A percentile compares a stretch with the other conserved stretches of the same genome.
Conservation (phyloP, 2,329 filamentous ascomycete genomes). For the Bipolaris gigantea region DNA sequence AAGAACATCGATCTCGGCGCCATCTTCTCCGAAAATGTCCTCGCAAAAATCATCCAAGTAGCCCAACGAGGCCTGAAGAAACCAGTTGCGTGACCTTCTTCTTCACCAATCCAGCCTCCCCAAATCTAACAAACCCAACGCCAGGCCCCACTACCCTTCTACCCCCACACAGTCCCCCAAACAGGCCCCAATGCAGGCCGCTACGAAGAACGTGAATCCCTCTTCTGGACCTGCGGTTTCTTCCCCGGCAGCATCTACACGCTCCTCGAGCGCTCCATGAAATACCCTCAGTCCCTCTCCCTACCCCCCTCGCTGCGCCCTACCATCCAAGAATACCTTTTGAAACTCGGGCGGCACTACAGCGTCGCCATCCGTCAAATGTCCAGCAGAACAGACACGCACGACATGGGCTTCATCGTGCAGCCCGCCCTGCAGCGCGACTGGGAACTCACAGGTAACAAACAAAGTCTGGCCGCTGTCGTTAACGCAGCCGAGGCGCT, state of each 20-base stretch:
- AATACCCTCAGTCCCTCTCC: conserved; percentile 30
- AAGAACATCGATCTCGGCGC: conserved; percentile 32
- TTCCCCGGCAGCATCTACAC: conserved; percentile 42
- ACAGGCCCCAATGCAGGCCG: conserved; percentile 23
- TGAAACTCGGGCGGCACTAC: conserved; percentile 37
- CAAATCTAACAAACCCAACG: neutral
- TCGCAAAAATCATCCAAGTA: conserved; percentile 40
- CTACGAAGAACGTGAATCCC: conserved; percentile 42
- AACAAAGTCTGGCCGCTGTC: conserved; percentile 46
- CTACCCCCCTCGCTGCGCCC: conserved; percentile 22
- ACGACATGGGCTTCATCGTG: conserved; percentile 60
- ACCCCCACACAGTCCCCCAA: conserved; percentile 42
- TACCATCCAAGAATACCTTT: conserved; percentile 26
- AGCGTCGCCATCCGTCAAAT: conserved; percentile 38
- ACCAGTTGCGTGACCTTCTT: conserved; percentile 18
- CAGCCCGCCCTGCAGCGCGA: conserved; percentile 52
- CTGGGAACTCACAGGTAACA: conserved; percentile 52
- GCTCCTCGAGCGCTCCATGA: conserved; percentile 36
- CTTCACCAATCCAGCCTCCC: neutral
- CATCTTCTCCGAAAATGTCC: conserved; percentile 35
- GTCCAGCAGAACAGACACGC: conserved; percentile 52
- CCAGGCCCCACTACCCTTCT: conserved; percentile 32
- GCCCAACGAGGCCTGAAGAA: conserved; percentile 34
- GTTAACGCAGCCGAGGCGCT: conserved; percentile 51
- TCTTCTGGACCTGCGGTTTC: conserved; percentile 45